Evolutionary conservation across 768 basidiomycete species (phyloP).

Genomic region (Lentinula boryana): DNA sequence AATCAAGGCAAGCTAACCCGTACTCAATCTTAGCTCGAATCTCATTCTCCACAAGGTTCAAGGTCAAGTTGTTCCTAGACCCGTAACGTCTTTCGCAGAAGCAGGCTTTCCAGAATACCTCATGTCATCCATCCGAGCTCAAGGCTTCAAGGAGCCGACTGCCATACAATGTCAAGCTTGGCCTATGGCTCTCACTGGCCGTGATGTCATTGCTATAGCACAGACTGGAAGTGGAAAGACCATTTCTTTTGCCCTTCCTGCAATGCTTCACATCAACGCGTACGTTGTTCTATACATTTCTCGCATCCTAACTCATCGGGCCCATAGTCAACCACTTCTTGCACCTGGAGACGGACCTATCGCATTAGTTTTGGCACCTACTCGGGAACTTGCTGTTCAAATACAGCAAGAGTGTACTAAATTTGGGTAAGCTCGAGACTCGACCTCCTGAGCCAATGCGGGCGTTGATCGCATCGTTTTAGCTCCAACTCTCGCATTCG

Average conservation of each 20-base stretch:
- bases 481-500: slow-evolving; percentile 92
- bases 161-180: slow-evolving; percentile 99
- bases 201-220: slow-evolving; percentile 94
- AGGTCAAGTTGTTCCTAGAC: slow-evolving; percentile 84
- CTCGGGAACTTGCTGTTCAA: slow-evolving; percentile 97
- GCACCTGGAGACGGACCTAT: slow-evolving; percentile 96
- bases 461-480: slow-evolving; percentile 6
- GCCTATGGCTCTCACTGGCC: slow-evolving; percentile 96
- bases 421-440: slow-evolving; percentile 63
- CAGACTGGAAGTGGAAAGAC: slow-evolving; percentile 99
- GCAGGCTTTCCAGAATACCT: slow-evolving; percentile 96
- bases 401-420: slow-evolving; percentile 99
- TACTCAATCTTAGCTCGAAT: background rate
- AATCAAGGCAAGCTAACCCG: slow-evolving; percentile 59
- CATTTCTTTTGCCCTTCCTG: slow-evolving; percentile 95
- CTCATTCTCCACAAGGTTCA: slow-evolving; percentile 51
- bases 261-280: slow-evolving; percentile 99
- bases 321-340: slow-evolving; percentile 78
- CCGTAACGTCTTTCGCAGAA: slow-evolving; percentile 90
- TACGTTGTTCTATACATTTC: slow-evolving; percentile 29
- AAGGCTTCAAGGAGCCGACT: slow-evolving; percentile 87
- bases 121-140: slow-evolving; percentile 85
- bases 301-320: background rate
- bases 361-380: slow-evolving; percentile 93
- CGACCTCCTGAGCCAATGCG: background rate